Base-by-base conservation (phyloP, 495 filamentous ascomycete species). In the Daldinia concentrica region DNA sequence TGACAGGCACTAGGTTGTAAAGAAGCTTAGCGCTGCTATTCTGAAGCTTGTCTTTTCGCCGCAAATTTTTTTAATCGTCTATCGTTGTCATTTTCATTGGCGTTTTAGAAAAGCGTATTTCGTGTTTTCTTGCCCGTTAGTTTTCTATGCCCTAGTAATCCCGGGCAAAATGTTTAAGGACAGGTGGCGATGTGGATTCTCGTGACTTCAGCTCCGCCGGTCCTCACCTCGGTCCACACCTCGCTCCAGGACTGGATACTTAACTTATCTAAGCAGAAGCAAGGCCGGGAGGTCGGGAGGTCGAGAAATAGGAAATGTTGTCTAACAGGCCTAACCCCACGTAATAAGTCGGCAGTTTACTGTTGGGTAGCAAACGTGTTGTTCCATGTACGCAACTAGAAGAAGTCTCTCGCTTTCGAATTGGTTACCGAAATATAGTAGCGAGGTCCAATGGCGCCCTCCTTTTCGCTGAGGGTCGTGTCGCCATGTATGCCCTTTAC, bases 361-460 rank as follows among this genome's bases (percentile, higher is more conserved):
- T 39, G 50, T 73, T 73, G 65, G 70, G 70, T 73, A 73, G 70
- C 70, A 73, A 73, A 68, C 65, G 43, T 45, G 19, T 60, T n/a
- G 41, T 62, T 45, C 55, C 48, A 56, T 45, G 45, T 68, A 64
- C 60, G 45, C 54, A 15, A 73, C 57, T 64, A 66, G 11, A 60
- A 30, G 30, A n/a, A 29, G 15, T 64, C 60, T 68, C 50, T 61
- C 24, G 61, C 61, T 11, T 69, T 73, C 50, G 70, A 73, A 73
- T 73, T 73, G 70, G 70, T 73, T 73, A 73, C 70, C 70, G 70
- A 73, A 54, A 14, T 63, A 27, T 55, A 64, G 60, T 72, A 64
- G 60, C 64, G 65, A 73, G 65, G 52, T 51, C 56, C 24, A 51
- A 68, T 72, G 55, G 12, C 22, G 64, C 69, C 69, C 63, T 17